Conservation (phyloP, 768 basidiomycete genomes). For the Mycena crocata region DNA sequence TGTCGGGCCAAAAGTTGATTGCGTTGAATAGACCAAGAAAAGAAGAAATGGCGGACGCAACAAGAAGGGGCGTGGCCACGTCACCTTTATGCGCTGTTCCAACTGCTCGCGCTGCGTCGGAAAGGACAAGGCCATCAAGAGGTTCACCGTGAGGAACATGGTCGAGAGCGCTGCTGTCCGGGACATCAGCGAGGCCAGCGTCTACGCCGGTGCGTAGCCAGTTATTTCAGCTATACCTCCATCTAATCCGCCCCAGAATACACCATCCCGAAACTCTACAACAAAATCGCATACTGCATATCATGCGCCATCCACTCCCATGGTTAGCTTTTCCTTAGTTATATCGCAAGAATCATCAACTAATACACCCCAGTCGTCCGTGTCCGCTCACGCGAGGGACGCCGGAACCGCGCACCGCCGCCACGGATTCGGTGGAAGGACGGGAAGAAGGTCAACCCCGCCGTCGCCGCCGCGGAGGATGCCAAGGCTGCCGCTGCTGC, state of each 20-base stretch:
- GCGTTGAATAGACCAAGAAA: constrained; percentile 90
- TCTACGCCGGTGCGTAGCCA: constrained; percentile 81
- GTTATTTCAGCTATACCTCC: background rate
- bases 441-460: constrained; percentile 95
- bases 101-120: constrained; percentile 99
- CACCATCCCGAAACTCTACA: constrained; percentile 95
- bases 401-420: constrained; percentile 97
- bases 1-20: background rate
- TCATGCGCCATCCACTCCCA: constrained; percentile 99
- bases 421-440: constrained; percentile 96
- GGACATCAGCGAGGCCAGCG: constrained; percentile 95
- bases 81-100: constrained; percentile 94
- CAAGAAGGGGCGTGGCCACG: constrained; percentile 99
- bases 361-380: constrained; percentile 83
- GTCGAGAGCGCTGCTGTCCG: constrained; percentile 98
- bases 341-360: background rate
- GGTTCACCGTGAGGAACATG: constrained; percentile 99
- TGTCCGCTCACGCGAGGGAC: constrained; percentile 94
- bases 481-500: constrained; percentile 71
- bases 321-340: constrained; percentile 62
- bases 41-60: constrained; percentile 99
- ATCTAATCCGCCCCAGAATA: constrained; percentile 74
- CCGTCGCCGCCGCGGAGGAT: constrained; percentile 92
- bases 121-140: constrained; percentile 99
- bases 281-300: constrained; percentile 98